Conservation (phyloP, 2,329 filamentous ascomycete species). For the Penicillium sp. region DNA sequence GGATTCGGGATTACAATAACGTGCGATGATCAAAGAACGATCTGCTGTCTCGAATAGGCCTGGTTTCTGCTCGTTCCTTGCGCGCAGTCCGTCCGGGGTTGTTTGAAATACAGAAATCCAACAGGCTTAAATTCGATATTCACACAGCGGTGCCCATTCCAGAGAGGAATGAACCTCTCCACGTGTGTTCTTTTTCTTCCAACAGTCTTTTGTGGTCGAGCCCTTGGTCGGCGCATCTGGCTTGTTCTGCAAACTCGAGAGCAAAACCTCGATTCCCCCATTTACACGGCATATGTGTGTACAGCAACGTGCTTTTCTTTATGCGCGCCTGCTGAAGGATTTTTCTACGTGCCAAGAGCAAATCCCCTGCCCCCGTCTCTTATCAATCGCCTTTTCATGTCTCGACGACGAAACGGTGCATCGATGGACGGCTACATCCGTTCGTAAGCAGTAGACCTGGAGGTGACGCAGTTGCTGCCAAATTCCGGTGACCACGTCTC, state of each 20-base stretch:
- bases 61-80: constrained; percentile 29
- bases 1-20: constrained; percentile 32
- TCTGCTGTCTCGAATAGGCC: constrained; percentile 28
- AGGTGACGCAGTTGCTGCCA: neutral
- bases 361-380: constrained; percentile 43
- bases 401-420: constrained; percentile 45
- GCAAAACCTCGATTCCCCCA: constrained; percentile 9
- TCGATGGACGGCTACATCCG: constrained; percentile 49
- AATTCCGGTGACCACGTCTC: constrained; percentile 1
- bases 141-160: constrained; percentile 20
- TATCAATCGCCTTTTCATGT: constrained; percentile 48
- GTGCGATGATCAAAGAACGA: constrained; percentile 34
- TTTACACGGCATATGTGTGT: constrained; percentile 64
- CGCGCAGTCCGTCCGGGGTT: constrained; percentile 22
- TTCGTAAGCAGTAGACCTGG: constrained; percentile 19
- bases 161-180: constrained; percentile 11
- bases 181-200: constrained; percentile 5
- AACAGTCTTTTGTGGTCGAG: no score
- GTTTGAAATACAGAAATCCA: constrained; percentile 30
- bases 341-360: constrained; percentile 62
- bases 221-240: no score
- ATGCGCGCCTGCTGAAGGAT: constrained; percentile 67
- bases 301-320: constrained; percentile 60
- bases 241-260: no score
- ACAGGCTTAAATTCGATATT: constrained; percentile 31